These are phyloP conservation scores for Linum lewisii DNA, from an alignment of 345 rosid species.

Conservation along the genomic window DNA sequence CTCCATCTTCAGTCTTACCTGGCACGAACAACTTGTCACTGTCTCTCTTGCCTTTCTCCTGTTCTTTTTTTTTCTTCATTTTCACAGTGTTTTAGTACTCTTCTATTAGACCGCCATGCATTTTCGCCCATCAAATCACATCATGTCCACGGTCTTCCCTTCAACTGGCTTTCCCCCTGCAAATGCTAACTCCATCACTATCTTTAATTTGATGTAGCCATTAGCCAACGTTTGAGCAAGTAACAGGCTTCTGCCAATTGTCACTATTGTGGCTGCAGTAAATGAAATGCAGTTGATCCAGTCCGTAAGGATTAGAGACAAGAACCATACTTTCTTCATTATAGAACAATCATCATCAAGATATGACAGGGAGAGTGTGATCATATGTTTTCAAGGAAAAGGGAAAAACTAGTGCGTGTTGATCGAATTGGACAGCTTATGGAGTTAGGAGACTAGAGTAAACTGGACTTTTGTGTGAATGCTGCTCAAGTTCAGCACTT, in stretches of 20 bases:
- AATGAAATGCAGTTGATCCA: no score
- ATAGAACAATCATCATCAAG: not conserved
- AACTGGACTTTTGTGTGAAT: no score
- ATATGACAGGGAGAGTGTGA: not conserved
- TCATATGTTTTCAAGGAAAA: not conserved
- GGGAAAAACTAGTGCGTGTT: not conserved
- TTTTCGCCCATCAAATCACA: slow-evolving; percentile 21
- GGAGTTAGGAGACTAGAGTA: no score
- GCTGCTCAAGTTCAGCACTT: no score
- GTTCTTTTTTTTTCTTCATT: slow-evolving; percentile 2
- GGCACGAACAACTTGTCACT: slow-evolving; percentile 15
- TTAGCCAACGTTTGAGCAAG: no score
- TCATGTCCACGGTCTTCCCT: slow-evolving; percentile 3
- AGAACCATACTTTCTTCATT: not conserved
- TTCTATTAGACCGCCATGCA: slow-evolving; percentile 1
- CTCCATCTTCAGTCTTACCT: slow-evolving; percentile 12
- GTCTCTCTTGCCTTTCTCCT: slow-evolving; percentile 11
- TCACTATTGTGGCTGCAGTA: no score
- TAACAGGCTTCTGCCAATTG: no score
- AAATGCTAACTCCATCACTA: not conserved
- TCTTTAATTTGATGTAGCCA: no score
- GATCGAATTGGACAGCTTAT: not conserved
- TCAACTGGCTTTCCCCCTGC: not conserved
- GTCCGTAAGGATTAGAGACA: not conserved
- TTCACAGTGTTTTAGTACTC: not conserved